Evolutionary conservation across 2,329 filamentous ascomycete genomes (phyloP), one percentile per base, ranked within the genome.

Genomic region (Botrytis porri): DNA sequence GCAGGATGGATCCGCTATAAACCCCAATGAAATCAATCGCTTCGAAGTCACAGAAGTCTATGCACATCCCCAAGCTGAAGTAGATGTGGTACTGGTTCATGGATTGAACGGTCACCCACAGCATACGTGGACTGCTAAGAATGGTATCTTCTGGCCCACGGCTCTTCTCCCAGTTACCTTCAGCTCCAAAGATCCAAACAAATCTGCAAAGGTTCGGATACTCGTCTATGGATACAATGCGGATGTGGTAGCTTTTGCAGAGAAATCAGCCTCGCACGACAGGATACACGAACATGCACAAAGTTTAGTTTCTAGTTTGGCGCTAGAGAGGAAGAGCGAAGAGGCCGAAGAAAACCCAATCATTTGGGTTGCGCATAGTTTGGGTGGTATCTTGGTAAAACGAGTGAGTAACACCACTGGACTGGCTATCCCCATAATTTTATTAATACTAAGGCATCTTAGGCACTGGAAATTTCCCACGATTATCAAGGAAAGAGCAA

Each of bases 161-260:
- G 88, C 93, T 75, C 85, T 94, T 22, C 84, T 94, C 1, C 91
- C 92, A 0, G 80, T 82, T 1, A 85, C 90, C 3, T 83, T 93
- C 25, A 85, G 84, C 70, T 73, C 65, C 2, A 69, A 59, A 61
- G 70, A 72, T 57, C 61, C 70, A n/a, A 39, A n/a, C 39, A 48
- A 60, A 41, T 83, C 84, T 16, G 84, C 84, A 18, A 86, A 86
- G 37, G 90, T 89, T 70, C 89, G 92, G 69, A 84, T 94, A 32
- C 82, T 93, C 71, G 90, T 91, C 0, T 93, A 93, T 79, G 92
- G 92, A 37, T 94, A 93, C 80, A 92, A 94, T 80, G 90, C 91
- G 37, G 90, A 92, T 73, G 85, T 87, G 1, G 81, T 83, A 54
- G 81, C 85, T 0, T 87, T 87, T 75, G 79, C 80, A 32, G 83